Base-by-base conservation (phyloP, 129 eudicot genomes). In the Chrysanthemum makinoi region DNA sequence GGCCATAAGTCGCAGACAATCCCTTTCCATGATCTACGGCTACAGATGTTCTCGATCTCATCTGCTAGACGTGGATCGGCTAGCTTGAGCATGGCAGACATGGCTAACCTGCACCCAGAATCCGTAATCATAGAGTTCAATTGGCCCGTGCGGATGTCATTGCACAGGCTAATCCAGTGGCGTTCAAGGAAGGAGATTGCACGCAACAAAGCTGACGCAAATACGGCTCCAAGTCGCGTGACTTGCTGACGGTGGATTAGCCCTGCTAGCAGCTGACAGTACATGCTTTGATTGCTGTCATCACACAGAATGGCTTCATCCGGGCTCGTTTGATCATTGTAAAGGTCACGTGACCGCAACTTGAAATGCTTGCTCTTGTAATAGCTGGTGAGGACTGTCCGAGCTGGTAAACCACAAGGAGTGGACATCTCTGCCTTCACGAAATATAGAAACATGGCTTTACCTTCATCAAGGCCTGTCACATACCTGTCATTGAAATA, bases 251-350 rank as follows among this genome's bases (percentile, higher is more conserved):
- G 96, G 79, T 84, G 86, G 57, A 84, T 35, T 26, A 91, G 87
- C 9, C 97, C 97, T n/a, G 90, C 86, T 50, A 91, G 73, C 46
- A 91, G 63, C 73, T 91, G 97, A 69, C 93, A 86, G 74, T 91
- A 91, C 98, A 91, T 91, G 96, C 98, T 91, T 73, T 91, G 96
- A 73, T 84, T 71, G 82, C 84, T 80, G 82, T 91, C 94, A 4
- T 74, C 67, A 78, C 96, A 91, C 46, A 91, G 82, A 56, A 91
- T 78, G 70, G 91, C 85, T 56, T 80, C 84, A 57, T 88, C 83
- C 1, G 97, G 97, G 79, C 94, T 86, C 9, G 97, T 91, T 81
- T 69, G 86, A 39, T 91, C 84, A 14, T 75, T 76, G 80, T 75
- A 88, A 19, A 80, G 80, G 68, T 82, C 93, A 16, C 70, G 86